phyloP scores from a whole-genome alignment of 1,139 yeast species.

The Diutina scorzettiae region DNA sequence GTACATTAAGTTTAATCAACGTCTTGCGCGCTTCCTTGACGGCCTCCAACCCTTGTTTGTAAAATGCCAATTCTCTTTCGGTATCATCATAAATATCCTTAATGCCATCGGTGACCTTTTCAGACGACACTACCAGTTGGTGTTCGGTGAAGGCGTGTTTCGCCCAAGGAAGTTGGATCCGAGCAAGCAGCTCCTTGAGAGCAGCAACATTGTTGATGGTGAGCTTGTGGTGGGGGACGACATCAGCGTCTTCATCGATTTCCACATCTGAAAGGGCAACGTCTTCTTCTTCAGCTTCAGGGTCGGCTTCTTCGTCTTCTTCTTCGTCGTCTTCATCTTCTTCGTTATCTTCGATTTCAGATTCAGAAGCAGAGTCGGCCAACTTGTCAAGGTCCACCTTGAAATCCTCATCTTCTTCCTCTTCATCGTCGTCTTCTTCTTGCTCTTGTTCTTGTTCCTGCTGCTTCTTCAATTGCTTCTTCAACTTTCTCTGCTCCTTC shows the following conservation, averaged over 20 bases:
- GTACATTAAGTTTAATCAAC: slow-evolving; percentile 56
- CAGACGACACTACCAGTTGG: slow-evolving; percentile 55
- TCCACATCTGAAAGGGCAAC: slow-evolving; percentile 71
- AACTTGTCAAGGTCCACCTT: slow-evolving; percentile 10
- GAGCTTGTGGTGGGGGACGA: slow-evolving; percentile 80
- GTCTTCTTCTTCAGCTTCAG: slow-evolving; percentile 44
- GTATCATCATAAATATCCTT: slow-evolving; percentile 93
- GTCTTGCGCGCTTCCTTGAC: slow-evolving; percentile 61
- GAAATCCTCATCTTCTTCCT: slow-evolving; percentile 26
- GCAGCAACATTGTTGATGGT: slow-evolving; percentile 70
- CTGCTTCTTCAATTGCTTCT: slow-evolving; percentile 25
- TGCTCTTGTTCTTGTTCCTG: slow-evolving; percentile 14
- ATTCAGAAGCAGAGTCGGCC: slow-evolving; percentile 29
- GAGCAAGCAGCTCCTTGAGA: slow-evolving; percentile 51
- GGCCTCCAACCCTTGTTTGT: slow-evolving; percentile 87
- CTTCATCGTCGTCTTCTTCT: slow-evolving; percentile 18
- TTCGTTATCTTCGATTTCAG: slow-evolving; percentile 28
- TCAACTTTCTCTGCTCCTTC: slow-evolving; percentile 53
- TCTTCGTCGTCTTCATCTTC: slow-evolving; percentile 17
- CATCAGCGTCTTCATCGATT: slow-evolving; percentile 75
- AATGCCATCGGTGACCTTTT: slow-evolving; percentile 49
- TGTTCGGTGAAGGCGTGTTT: slow-evolving; percentile 72
- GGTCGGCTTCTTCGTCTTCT: slow-evolving; percentile 16
- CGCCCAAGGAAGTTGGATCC: slow-evolving; percentile 62
- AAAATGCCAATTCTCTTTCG: slow-evolving; percentile 49